Conservation (phyloP, 495 filamentous ascomycete species). For the Neurospora sp. region DNA sequence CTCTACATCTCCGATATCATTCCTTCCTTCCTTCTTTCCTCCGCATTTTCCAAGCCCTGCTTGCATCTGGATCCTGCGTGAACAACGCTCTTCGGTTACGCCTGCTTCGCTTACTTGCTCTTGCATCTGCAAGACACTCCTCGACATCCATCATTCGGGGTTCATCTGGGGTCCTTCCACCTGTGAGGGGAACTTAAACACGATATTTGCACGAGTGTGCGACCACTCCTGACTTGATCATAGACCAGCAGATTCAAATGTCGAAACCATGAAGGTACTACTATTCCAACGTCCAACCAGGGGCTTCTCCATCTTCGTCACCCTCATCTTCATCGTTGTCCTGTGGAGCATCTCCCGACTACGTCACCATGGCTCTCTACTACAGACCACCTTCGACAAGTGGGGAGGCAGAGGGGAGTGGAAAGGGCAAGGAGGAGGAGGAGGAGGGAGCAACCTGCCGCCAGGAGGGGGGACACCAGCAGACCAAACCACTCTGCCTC, state of each 20-base stretch:
- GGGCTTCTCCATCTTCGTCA: conserved; percentile 9
- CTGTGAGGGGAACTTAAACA: background rate
- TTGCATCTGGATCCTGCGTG: background rate
- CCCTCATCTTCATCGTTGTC: conserved; percentile 9
- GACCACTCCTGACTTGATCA: background rate
- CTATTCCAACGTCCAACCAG: conserved; percentile 11
- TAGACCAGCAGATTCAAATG: background rate
- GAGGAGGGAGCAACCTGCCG: background rate
- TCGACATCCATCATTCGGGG: background rate
- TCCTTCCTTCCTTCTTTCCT: background rate
- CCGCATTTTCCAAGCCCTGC: background rate
- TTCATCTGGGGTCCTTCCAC: background rate
- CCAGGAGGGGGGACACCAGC: background rate
- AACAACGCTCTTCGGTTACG: background rate
- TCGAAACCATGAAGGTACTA: conserved; percentile 8
- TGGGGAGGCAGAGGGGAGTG: background rate
- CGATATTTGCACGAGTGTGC: background rate
- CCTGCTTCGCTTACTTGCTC: background rate
- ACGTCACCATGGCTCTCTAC: conserved; percentile 4
- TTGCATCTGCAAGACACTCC: background rate
- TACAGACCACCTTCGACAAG: conserved; percentile 1
- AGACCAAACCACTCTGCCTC: background rate
- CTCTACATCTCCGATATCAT: background rate
- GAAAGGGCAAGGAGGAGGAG: background rate
- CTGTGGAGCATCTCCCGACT: conserved; percentile 13